Percentiles rank a stretch among this genome's conserved stretches.
Conservation (phyloP, 306 rosid species). For the Begonia peltatifolia region DNA sequence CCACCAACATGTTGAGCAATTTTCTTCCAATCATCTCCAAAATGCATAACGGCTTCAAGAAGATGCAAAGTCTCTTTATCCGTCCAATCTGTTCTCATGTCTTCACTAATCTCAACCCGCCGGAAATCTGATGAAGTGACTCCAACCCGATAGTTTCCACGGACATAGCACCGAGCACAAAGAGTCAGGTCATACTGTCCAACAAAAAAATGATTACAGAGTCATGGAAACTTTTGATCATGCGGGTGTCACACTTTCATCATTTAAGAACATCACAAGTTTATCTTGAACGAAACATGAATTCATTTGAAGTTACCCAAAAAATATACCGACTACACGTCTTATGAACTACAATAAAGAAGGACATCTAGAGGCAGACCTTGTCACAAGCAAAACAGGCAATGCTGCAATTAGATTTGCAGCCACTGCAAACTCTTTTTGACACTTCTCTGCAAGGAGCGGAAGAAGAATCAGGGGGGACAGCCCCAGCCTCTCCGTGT, state of each 20-base stretch:
- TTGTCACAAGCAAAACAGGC: constrained; percentile 92
- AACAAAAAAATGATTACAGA: background rate
- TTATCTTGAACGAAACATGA: too few relatives aligned
- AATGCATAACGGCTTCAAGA: constrained; percentile 62
- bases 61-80: constrained; percentile 79
- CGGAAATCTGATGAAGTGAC: constrained; percentile 69
- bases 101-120: constrained; percentile 86
- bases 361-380: constrained; percentile 19
- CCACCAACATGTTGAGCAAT: constrained; percentile 82
- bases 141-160: constrained; percentile 79
- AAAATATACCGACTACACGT: too few relatives aligned
- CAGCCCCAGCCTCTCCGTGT: constrained; percentile 16
- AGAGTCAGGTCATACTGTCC: constrained; percentile 66
- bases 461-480: constrained; percentile 15
- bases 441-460: constrained; percentile 25
- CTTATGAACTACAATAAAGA: too few relatives aligned
- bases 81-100: constrained; percentile 50
- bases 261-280: too few relatives aligned
- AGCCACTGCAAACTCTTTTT: constrained; percentile 69
- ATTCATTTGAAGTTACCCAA: too few relatives aligned
- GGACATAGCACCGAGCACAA: constrained; percentile 94
- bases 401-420: constrained; percentile 66
- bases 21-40: constrained; percentile 86
- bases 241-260: too few relatives aligned
- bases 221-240: too few relatives aligned